phyloP scores from a whole-genome alignment of 306 rosid genomes.

The Cucurbita pepo region DNA sequence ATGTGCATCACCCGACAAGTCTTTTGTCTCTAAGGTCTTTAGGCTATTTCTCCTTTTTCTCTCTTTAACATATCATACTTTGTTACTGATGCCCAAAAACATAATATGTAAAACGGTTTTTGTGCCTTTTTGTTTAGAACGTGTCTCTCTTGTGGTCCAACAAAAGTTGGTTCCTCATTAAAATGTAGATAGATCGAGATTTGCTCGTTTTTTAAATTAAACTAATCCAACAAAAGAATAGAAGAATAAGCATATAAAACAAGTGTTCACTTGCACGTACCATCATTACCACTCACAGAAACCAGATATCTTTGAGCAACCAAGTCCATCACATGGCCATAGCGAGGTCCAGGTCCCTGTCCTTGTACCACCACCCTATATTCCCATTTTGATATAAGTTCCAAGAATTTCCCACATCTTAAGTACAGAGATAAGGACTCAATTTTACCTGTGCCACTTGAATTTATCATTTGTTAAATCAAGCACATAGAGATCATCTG shows the following conservation, averaged over 20 bases:
- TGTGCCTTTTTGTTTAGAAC: not conserved
- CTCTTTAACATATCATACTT: not conserved
- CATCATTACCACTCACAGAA: slow-evolving; percentile 87
- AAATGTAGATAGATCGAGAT: not conserved
- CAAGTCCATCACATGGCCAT: slow-evolving; percentile 98
- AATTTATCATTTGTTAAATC: slow-evolving; percentile 80
- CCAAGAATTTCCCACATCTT: not conserved
- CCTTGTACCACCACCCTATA: slow-evolving; percentile 95
- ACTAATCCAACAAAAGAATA: not conserved
- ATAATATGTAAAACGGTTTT: not conserved
- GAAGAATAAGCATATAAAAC: not conserved
- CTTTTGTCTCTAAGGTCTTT: not conserved
- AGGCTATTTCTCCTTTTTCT: not conserved
- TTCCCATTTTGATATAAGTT: slow-evolving; percentile 11
- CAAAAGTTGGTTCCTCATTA: not conserved
- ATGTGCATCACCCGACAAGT: too few relatives aligned
- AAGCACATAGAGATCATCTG: slow-evolving; percentile 85
- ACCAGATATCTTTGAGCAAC: slow-evolving; percentile 99
- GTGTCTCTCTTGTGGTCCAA: not conserved
- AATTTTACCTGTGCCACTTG: slow-evolving; percentile 93
- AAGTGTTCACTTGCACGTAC: slow-evolving; percentile 32
- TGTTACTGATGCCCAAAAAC: not conserved
- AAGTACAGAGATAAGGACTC: slow-evolving; percentile 11
- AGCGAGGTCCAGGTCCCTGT: slow-evolving; percentile 97
- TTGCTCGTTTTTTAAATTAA: not conserved